Conservation (phyloP, 768 basidiomycete genomes). For the Rhodotorula kratochvilovae region DNA sequence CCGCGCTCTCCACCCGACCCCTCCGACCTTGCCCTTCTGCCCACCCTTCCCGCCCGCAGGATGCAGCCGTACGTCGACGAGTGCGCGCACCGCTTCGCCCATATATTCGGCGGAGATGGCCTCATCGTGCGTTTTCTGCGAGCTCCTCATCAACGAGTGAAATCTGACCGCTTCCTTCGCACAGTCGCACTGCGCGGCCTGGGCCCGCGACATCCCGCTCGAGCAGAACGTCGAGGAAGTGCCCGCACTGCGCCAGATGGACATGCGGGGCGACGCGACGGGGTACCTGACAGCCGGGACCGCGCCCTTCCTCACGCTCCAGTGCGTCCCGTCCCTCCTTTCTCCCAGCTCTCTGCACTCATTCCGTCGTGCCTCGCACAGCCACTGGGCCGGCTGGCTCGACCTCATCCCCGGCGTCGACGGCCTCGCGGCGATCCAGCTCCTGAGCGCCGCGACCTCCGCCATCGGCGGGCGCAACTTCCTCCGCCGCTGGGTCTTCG, state of each 20-base stretch:
- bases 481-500: constrained; percentile 34
- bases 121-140: constrained; percentile 13
- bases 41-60: not conserved
- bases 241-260: constrained; percentile 30
- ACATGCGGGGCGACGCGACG: constrained; percentile 25
- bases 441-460: constrained; percentile 12
- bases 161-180: too few species aligned
- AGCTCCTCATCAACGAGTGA: too few species aligned
- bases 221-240: constrained; percentile 25
- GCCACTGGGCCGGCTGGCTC: constrained; percentile 39
- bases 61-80: constrained; percentile 32
- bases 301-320: constrained; percentile 18
- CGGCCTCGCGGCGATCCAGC: constrained; percentile 2
- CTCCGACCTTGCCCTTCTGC: too few species aligned
- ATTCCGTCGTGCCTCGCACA: not conserved
- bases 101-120: constrained; percentile 33
- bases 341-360: not conserved
- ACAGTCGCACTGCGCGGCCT: constrained; percentile 29
- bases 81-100: constrained; percentile 9
- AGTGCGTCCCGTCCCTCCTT: not conserved
- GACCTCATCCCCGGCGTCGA: constrained; percentile 21
- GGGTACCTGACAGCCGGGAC: constrained; percentile 24
- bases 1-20: too few species aligned
- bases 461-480: constrained; percentile 35
- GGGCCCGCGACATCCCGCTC: constrained; percentile 2